These are phyloP conservation scores for Hemileia vastatrix DNA, from an alignment of 1,284 basidiomycete genomes.

Conservation along the genomic window DNA sequence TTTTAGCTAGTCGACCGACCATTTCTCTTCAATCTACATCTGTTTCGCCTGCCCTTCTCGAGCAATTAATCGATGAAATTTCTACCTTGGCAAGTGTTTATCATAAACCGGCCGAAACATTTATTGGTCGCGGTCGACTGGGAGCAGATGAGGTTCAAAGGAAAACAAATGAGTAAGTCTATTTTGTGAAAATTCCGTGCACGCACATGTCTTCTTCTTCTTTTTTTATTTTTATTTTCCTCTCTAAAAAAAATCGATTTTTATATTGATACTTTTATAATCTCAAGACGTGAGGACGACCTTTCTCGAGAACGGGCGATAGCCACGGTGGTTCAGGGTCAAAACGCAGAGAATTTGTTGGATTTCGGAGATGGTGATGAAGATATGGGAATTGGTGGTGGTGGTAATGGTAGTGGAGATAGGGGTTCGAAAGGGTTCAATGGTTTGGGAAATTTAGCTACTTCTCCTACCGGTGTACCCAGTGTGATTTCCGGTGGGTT, in stretches of 20 bases:
- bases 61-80: slow-evolving; percentile 81
- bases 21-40: slow-evolving; percentile 86
- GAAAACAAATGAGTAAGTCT: slow-evolving; percentile 59
- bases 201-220: neutral
- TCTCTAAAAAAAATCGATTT: neutral
- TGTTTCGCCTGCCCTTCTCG: slow-evolving; percentile 77
- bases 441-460: too few species aligned
- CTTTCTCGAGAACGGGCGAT: slow-evolving; percentile 65
- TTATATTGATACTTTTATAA: neutral
- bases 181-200: slow-evolving; percentile 36
- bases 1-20: slow-evolving; percentile 79
- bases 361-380: slow-evolving; percentile 18
- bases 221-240: neutral
- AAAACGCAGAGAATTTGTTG: slow-evolving; percentile 69
- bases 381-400: neutral
- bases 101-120: slow-evolving; percentile 50
- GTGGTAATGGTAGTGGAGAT: too few species aligned
- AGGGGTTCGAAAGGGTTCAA: too few species aligned
- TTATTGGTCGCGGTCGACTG: slow-evolving; percentile 71
- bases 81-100: slow-evolving; percentile 15
- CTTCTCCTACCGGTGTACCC: too few species aligned
- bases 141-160: slow-evolving; percentile 71
- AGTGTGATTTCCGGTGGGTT: too few species aligned
- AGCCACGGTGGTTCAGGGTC: slow-evolving; percentile 75
- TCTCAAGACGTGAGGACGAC: slow-evolving; percentile 51